phyloP scores from a whole-genome alignment of 164 flowering plant species.

The Piper longum region DNA sequence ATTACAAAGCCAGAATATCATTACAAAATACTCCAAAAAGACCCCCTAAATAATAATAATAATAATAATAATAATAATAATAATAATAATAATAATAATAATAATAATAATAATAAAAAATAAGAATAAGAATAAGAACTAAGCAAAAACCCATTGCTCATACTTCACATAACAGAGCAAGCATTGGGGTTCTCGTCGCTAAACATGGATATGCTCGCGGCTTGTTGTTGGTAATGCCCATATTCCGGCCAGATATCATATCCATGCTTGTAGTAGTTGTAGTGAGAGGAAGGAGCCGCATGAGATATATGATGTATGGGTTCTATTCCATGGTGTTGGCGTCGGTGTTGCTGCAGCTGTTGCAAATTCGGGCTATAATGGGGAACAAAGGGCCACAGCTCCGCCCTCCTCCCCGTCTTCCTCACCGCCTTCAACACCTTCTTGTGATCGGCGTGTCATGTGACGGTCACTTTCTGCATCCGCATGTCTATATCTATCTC shows the following conservation, averaged over 20 bases:
- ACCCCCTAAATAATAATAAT: no score
- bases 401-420: conserved; percentile 61
- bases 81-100: no score
- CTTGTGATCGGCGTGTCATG: conserved; percentile 53
- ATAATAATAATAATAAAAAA: no score
- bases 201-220: conserved; percentile 30
- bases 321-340: conserved; percentile 14
- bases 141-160: no score
- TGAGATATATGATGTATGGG: conserved; percentile 8
- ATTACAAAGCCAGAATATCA: no score
- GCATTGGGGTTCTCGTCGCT: conserved; percentile 67
- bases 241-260: conserved; percentile 26
- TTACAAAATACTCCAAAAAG: no score
- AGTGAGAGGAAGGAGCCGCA: conserved; percentile 27
- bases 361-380: conserved; percentile 21
- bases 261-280: conserved; percentile 53
- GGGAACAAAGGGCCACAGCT: conserved; percentile 66
- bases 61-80: no score
- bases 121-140: no score
- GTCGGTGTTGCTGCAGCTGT: no score
- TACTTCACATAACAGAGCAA: conserved; percentile 54
- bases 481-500: conserved; percentile 47
- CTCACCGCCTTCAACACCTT: conserved; percentile 54
- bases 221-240: conserved; percentile 31
- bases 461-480: conserved; percentile 73